Conservation (phyloP, 1,284 basidiomycete species). For the Anthracocystis panici-leucophaei region DNA sequence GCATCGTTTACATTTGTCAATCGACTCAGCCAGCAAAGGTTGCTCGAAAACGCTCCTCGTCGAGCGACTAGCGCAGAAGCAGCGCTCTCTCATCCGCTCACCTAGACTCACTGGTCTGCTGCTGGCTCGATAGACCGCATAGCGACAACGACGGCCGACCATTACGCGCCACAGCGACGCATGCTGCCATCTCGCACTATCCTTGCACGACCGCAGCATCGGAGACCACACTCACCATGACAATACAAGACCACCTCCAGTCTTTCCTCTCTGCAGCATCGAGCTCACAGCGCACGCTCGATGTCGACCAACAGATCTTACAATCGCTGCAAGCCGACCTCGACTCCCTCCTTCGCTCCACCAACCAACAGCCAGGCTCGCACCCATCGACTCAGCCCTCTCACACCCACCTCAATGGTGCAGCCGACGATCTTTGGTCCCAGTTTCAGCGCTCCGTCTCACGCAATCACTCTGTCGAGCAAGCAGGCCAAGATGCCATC, state of each 20-base stretch:
- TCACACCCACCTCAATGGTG: background rate
- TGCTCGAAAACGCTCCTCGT: background rate
- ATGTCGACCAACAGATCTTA: constrained; percentile 43
- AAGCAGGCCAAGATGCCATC: constrained; percentile 26
- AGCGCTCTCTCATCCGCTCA: background rate
- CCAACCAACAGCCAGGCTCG: constrained; percentile 6
- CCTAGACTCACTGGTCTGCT: background rate
- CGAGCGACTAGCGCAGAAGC: background rate
- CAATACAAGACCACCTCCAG: constrained; percentile 36
- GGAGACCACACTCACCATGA: constrained; percentile 1
- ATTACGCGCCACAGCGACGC: background rate
- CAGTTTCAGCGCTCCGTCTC: constrained; percentile 32
- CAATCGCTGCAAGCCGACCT: constrained; percentile 30
- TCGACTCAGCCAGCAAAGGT: constrained; percentile 13
- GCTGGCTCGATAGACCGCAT: background rate
- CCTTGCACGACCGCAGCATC: background rate
- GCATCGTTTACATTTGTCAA: constrained; percentile 2
- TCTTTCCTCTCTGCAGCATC: constrained; percentile 33
- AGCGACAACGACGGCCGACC: background rate
- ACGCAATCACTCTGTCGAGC: constrained; percentile 12
- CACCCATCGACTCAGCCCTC: background rate
- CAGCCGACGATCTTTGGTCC: constrained; percentile 23
- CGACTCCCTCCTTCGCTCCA: constrained; percentile 15
- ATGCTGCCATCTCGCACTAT: background rate
- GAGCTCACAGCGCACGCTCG: constrained; percentile 44